Percentiles rank a stretch among this genome's conserved stretches.
These are phyloP conservation scores for Solanum hybrid DNA, from an alignment of 305 asterid genomes.

Conservation along the genomic window DNA sequence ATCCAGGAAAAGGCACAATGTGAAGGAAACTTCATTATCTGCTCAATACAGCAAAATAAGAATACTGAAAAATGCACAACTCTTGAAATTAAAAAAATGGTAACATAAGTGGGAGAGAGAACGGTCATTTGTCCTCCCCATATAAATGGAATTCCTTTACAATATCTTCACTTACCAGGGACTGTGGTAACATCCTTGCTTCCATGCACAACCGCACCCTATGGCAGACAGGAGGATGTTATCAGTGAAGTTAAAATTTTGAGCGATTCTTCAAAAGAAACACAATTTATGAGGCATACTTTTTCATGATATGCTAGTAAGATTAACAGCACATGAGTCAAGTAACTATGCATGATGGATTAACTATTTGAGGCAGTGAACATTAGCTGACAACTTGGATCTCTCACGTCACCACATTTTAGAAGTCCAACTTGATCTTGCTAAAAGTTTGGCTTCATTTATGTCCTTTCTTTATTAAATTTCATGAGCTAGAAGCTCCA, in stretches of 20 bases:
- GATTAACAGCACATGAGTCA: not conserved
- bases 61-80: not conserved
- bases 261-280: not conserved
- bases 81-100: not conserved
- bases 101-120: not conserved
- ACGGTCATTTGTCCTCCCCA: not conserved
- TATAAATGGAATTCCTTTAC: not conserved
- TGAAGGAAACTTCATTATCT: slow-evolving; percentile 71
- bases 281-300: not conserved
- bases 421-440: not conserved
- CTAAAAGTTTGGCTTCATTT: not conserved
- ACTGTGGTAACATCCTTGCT: slow-evolving; percentile 22
- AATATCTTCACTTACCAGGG: slow-evolving; percentile 29
- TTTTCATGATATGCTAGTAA: not conserved
- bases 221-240: not conserved
- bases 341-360: not conserved
- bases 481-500: not conserved
- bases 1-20: slow-evolving; percentile 64
- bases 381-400: not conserved
- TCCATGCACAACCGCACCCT: slow-evolving; percentile 23
- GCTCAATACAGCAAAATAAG: slow-evolving; percentile 8
- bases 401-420: not conserved
- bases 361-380: not conserved
- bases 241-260: not conserved
- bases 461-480: not conserved